Base-by-base conservation (phyloP, 371 early-diverging fungal species). In the Mortierella sp. region DNA sequence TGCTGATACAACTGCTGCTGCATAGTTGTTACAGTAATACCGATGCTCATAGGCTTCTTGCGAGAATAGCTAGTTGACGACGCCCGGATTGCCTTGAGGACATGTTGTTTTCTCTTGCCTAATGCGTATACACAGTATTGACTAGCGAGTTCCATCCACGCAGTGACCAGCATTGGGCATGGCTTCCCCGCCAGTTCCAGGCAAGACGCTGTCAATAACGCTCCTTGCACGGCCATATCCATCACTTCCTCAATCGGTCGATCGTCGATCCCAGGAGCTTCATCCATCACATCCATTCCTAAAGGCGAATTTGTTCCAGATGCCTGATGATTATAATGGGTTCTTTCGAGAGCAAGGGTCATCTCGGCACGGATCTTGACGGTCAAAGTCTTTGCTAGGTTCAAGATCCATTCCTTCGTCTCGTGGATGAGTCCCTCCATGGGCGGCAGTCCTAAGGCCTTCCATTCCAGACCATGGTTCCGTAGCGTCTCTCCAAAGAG, bases 351-450 rank as follows among this genome's bases (percentile, higher is more conserved):
- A 6, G 52, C 64, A 50, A 68, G 47, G 12, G 50, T 59, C 26
- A 75, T 64, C 51, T 75, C 75, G 17, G 69, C 64, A 5, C 50
- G 49, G 37, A 75, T 64, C 53, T 75, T 75, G 42, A 64, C 27
- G 0, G 75, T 75, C 49, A 75, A 21, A 15, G 56, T 48, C 28
- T 54, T 63, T 34, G 75, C 75, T 31, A 75, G 17, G 31, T 75
- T 68, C 50, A 75, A 23, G 12, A 75, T 57, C 75, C 75, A 75
- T 12, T 68, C 69, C 44, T 75, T 69, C 2, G 75, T 64, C 17
- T 44, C 37, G 6, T 68, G 69, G 17, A 75, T 55, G 23, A 64
- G 64, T 12, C 58, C 60, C 37, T 75, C 75, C 75, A 75, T 68
- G 0, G 75, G 37, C 6, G 75, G 75, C 27, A 75, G 41, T 0